Evolutionary conservation across 1,284 basidiomycete species (phyloP).

Genomic region (Fomitopsis betulina): DNA sequence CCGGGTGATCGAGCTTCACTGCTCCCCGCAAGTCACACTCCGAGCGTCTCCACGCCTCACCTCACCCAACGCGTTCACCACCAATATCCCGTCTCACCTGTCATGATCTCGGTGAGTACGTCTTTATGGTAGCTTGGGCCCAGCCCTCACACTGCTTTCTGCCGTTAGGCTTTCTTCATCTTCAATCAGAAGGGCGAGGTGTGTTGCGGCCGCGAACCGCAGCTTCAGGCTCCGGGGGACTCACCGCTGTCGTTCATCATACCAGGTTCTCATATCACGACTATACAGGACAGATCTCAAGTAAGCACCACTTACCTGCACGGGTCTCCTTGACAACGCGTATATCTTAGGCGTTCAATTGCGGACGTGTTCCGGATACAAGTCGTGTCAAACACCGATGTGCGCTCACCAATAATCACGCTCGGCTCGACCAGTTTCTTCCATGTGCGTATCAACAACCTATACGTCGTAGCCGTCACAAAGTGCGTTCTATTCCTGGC

Average conservation of each 20-base stretch:
- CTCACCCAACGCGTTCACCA: background rate
- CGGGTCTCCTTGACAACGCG: background rate
- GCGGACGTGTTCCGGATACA: slow-evolving; percentile 97
- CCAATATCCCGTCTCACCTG: background rate
- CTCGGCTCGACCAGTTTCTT: slow-evolving; percentile 97
- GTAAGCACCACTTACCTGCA: slow-evolving; percentile 40
- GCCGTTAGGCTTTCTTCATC: slow-evolving; percentile 85
- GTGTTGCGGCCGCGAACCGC: slow-evolving; percentile 17
- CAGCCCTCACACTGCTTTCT: too few species aligned
- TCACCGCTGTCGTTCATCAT: background rate
- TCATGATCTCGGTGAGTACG: slow-evolving; percentile 37
- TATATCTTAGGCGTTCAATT: slow-evolving; percentile 79
- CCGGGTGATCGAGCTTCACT: slow-evolving; percentile 1
- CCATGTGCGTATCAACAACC: slow-evolving; percentile 91
- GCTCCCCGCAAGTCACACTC: too few species aligned
- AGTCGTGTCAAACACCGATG: slow-evolving; percentile 96
- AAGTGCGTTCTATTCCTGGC: slow-evolving; percentile 58
- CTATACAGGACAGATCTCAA: slow-evolving; percentile 93
- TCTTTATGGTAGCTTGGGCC: background rate
- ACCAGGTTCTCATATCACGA: slow-evolving; percentile 88
- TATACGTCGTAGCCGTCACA: slow-evolving; percentile 93
- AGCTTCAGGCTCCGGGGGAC: background rate
- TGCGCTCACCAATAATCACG: slow-evolving; percentile 95
- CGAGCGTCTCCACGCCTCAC: background rate
- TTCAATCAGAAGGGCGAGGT: slow-evolving; percentile 99